Base-by-base conservation (phyloP, 345 rosid genomes). In the Limnanthes douglasii region DNA sequence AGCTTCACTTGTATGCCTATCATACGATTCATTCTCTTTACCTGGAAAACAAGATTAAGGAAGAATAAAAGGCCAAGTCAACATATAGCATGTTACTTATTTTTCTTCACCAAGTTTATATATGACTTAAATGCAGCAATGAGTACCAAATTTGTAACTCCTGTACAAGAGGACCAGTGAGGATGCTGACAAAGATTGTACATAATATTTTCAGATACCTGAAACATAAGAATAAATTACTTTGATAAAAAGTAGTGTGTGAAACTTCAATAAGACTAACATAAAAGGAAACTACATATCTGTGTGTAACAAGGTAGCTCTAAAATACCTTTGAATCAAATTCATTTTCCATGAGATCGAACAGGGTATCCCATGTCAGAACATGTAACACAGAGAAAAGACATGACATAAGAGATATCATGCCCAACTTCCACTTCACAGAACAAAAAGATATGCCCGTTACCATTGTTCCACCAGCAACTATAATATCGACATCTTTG, bases 371-470 rank as follows among this genome's bases (percentile, higher is more conserved):
- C 95, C 93, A 83, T 2, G 90, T 56, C 28, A 54, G 26, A 50
- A 17, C 39, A 37, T 45, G 78, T 37, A 58, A 61, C 22, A 71
- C 69, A 0, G 72, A 53, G 65, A 64, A 66, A 57, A 82, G 78
- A 54, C 64, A 51, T 54, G 95, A 73, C 42, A 83, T 65, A 15
- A 82, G 65, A 36, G 88, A 66, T 33, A 83, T 46, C 73, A 88
- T 71, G 25, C 72, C 78, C 75, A 73, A 38, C 75, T 82, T 88
- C 93, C 95, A 78, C 51, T 54, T 61, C 29, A 50, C 46, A 12
- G 54, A 28, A 22, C 84, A 75, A 59, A 62, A 69, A 9, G 74
- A 48, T 12, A 56, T 27, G 33, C 70, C 41, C 12, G 56, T 14
- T 36, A 60, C 50, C 59, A 55, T 44, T 44, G 57, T 66, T 21